Evolutionary conservation across 2,329 filamentous ascomycete genomes (phyloP).

Genomic region (Hypoxylon rubiginosum): DNA sequence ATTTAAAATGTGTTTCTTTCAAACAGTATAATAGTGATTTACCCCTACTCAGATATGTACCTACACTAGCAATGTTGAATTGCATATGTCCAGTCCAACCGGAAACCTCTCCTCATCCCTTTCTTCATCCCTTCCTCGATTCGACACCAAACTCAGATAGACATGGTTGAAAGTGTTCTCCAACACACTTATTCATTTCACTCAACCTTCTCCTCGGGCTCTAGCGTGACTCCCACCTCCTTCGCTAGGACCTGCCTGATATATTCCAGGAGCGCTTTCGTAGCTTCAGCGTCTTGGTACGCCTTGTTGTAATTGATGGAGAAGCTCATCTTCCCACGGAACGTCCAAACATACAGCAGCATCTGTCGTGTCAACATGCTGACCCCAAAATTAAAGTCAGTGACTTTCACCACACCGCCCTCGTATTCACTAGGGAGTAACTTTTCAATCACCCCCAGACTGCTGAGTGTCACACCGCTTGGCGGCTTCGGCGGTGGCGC

Average conservation of each 20-base stretch:
- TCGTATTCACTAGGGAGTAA: constrained; percentile 1
- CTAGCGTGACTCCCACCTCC: constrained; percentile 3
- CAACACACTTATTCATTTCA: neutral
- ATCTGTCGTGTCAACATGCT: constrained; percentile 24
- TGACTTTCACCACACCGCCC: constrained; percentile 4
- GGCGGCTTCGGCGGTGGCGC: constrained; percentile 7
- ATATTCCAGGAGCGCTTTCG: neutral
- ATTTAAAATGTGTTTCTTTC: no score
- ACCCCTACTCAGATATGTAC: neutral
- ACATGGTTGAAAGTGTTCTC: neutral
- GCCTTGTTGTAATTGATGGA: constrained; percentile 19
- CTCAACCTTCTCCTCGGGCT: neutral
- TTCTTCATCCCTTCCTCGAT: neutral
- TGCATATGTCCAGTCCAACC: neutral
- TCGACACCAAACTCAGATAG: neutral
- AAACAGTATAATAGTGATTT: neutral
- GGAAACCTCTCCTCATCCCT: neutral
- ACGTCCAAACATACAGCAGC: constrained; percentile 23
- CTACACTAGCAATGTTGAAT: neutral
- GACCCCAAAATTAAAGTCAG: constrained; percentile 14
- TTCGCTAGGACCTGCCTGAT: constrained; percentile 6
- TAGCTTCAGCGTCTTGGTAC: constrained; percentile 3
- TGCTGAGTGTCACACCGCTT: constrained; percentile 19
- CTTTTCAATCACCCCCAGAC: constrained; percentile 18
- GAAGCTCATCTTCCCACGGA: constrained; percentile 2